Percentiles rank a stretch among this genome's conserved stretches.
phyloP scores from a whole-genome alignment of 2,329 filamentous ascomycete genomes.

The Nemania sp. region DNA sequence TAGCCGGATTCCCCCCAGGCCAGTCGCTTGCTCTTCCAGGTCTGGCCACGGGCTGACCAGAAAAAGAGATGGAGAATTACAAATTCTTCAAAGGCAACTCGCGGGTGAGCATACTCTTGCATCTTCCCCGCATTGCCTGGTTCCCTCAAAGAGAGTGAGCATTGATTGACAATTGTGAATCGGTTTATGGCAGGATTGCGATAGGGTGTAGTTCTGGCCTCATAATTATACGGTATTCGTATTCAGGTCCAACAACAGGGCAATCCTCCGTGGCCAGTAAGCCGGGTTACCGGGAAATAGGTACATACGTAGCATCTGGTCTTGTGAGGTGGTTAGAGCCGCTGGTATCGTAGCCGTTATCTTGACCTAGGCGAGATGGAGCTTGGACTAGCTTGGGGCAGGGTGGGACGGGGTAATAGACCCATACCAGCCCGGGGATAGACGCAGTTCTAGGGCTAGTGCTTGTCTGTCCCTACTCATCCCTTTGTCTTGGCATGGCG shows the following conservation, averaged over 20 bases:
- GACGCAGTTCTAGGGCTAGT: neutral
- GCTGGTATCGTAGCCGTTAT: conserved; percentile 12
- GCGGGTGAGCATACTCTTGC: neutral
- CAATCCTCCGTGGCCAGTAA: neutral
- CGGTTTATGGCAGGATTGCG: too few relatives aligned
- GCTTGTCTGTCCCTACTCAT: neutral
- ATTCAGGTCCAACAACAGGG: neutral
- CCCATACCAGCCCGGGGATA: neutral
- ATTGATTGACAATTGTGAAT: neutral
- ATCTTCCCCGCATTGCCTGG: conserved; percentile 1
- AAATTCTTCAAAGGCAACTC: conserved; percentile 6
- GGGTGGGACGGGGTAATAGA: neutral
- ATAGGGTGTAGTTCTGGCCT: too few relatives aligned
- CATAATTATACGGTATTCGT: neutral
- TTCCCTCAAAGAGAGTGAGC: neutral
- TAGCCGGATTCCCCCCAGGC: conserved; percentile 3
- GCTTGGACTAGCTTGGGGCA: conserved; percentile 5
- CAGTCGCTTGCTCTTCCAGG: neutral
- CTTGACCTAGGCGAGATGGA: conserved; percentile 7
- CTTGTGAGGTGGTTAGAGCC: neutral
- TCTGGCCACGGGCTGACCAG: conserved; percentile 3
- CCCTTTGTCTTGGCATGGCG: neutral
- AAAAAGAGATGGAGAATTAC: conserved; percentile 5
- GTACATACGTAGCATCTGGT: too few relatives aligned
- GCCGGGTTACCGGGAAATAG: neutral